Evolutionary conservation across 2,329 filamentous ascomycete genomes (phyloP).

Genomic region (Seiridium cupressi): DNA sequence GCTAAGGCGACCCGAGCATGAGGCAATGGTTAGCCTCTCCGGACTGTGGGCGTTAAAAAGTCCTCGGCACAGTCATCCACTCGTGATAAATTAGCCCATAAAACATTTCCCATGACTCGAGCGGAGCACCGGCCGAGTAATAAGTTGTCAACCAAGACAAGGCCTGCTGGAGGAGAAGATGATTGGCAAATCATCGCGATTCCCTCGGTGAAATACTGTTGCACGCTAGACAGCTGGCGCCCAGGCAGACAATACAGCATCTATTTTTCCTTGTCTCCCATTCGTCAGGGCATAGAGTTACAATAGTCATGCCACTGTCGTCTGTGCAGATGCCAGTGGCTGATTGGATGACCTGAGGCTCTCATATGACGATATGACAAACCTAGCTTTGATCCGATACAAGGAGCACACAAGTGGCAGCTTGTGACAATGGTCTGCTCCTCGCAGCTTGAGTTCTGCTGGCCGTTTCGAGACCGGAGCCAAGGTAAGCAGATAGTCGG

Average conservation of each 20-base stretch:
- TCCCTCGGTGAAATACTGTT: neutral
- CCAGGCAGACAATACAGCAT: neutral
- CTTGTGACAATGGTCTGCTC: neutral
- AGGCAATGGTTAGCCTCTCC: slow-evolving; percentile 1
- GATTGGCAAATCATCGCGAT: neutral
- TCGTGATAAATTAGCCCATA: neutral
- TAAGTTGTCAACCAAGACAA: neutral
- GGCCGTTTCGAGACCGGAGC: neutral
- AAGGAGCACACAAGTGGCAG: neutral
- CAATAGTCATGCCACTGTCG: neutral
- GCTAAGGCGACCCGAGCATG: slow-evolving; percentile 5
- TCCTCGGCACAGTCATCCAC: neutral
- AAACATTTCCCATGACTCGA: slow-evolving; percentile 2
- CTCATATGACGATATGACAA: neutral
- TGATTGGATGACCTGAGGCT: neutral
- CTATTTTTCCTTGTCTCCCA: neutral
- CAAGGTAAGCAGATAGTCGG: neutral
- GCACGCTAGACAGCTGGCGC: neutral
- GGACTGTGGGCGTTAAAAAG: neutral
- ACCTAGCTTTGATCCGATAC: neutral
- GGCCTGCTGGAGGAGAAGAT: neutral
- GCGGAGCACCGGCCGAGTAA: neutral
- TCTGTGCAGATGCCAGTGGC: neutral
- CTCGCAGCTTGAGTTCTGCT: neutral
- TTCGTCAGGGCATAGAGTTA: neutral